A percentile compares a stretch with the other conserved stretches of the same genome.
Evolutionary conservation across 192 early-diverging fungal species (phyloP).

Genomic region (Umbelopsis vinacea): DNA sequence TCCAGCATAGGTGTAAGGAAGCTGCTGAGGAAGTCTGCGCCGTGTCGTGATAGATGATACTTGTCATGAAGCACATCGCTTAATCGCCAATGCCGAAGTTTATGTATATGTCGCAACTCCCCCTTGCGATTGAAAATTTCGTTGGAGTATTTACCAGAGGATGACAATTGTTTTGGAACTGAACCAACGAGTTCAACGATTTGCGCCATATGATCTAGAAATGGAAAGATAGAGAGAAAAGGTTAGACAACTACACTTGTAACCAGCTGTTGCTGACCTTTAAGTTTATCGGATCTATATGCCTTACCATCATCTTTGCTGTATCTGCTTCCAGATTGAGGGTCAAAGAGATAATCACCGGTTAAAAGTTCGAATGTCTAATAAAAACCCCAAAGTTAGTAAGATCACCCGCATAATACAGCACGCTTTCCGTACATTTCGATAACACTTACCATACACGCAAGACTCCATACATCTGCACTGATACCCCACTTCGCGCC

Average conservation of each 20-base stretch:
- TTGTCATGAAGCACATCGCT: constrained; percentile 87
- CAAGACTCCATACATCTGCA: constrained; percentile 92
- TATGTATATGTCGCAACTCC: constrained; percentile 86
- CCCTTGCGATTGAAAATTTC: constrained; percentile 90
- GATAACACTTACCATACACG: constrained; percentile 68
- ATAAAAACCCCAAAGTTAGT: neutral
- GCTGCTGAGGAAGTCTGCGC: constrained; percentile 71
- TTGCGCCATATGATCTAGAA: constrained; percentile 89
- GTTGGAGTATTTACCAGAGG: constrained; percentile 79
- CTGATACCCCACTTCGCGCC: constrained; percentile 83
- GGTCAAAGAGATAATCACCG: constrained; percentile 95
- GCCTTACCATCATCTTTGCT: constrained; percentile 87
- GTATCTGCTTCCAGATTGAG: constrained; percentile 79
- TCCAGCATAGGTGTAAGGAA: constrained; percentile 87
- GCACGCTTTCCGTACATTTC: too few relatives aligned
- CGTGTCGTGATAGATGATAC: constrained; percentile 72
- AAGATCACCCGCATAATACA: too few relatives aligned
- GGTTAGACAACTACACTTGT: neutral
- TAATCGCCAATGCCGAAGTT: constrained; percentile 79
- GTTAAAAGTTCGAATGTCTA: constrained; percentile 89
- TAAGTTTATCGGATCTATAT: neutral
- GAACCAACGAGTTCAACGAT: constrained; percentile 88
- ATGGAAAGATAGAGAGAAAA: neutral
- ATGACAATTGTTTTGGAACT: constrained; percentile 78
- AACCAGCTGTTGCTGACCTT: neutral